These are phyloP conservation scores for Pisolithus thermaeus DNA, from an alignment of 1,284 basidiomycete genomes.

Conservation along the genomic window DNA sequence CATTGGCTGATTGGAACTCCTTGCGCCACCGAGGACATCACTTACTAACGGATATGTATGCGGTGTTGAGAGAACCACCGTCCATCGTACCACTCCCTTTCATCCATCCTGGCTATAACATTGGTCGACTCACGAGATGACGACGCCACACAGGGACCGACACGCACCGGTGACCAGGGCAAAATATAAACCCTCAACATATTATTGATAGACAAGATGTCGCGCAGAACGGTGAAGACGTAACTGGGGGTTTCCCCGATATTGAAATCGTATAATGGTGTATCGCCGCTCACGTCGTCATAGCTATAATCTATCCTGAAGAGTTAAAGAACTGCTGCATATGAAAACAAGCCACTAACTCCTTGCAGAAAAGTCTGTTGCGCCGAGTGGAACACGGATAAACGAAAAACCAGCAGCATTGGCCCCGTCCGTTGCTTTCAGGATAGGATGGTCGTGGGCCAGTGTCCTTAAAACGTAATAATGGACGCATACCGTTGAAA, in stretches of 20 bases:
- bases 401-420: slow-evolving; percentile 44
- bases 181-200: slow-evolving; percentile 38
- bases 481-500: slow-evolving; percentile 36
- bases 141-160: background rate
- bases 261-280: slow-evolving; percentile 36
- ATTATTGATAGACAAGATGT: slow-evolving; percentile 41
- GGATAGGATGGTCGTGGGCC: background rate
- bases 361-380: slow-evolving; percentile 41
- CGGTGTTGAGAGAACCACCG: slow-evolving; percentile 37
- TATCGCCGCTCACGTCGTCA: slow-evolving; percentile 41
- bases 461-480: background rate
- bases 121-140: background rate
- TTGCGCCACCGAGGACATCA: background rate
- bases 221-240: slow-evolving; percentile 40
- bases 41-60: slow-evolving; percentile 34
- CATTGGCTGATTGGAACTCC: background rate
- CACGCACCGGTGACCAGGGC: slow-evolving; percentile 49
- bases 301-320: slow-evolving; percentile 38
- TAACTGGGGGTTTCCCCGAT: slow-evolving; percentile 40
- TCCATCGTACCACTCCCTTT: slow-evolving; percentile 39
- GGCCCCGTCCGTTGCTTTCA: slow-evolving; percentile 39
- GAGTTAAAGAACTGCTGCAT: slow-evolving; percentile 1
- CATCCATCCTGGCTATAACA: slow-evolving; percentile 47
- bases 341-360: slow-evolving; percentile 15
- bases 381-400: slow-evolving; percentile 48